Conservation (phyloP, 176 grass and related monocot species). For the Zoysia pacifica region DNA sequence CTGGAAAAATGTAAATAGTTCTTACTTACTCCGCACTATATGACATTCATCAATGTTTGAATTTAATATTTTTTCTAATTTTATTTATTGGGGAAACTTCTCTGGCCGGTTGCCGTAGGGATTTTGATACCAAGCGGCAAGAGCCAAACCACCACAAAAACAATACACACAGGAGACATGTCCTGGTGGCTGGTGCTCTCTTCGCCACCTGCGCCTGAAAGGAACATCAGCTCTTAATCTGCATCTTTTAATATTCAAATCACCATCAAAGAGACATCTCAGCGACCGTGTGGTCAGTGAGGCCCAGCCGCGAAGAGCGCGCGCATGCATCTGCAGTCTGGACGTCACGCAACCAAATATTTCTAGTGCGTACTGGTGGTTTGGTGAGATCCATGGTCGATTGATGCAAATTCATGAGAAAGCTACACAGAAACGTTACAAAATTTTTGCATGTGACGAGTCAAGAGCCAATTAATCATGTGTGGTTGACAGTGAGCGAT, state of each 20-base stretch:
- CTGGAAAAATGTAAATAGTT: constrained; percentile 3
- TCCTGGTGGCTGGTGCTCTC: background rate
- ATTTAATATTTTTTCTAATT: background rate
- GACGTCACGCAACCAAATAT: constrained; percentile 24
- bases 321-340: background rate
- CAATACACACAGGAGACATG: background rate
- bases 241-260: constrained; percentile 4
- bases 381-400: constrained; percentile 13
- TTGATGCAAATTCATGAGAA: background rate
- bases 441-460: constrained; percentile 3
- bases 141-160: background rate
- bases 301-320: background rate
- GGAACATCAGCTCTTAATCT: constrained; percentile 2
- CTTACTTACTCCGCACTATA: background rate
- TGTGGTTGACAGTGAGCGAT: constrained; percentile 10
- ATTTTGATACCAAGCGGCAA: background rate
- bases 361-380: background rate
- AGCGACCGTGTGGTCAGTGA: constrained; percentile 12
- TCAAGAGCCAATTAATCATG: background rate
- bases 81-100: background rate
- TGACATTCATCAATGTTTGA: too few relatives aligned
- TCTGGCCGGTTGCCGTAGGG: background rate
- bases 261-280: constrained; percentile 8
- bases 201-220: background rate
- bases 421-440: background rate